Conservation (phyloP, 2,329 filamentous ascomycete species). For the Myotisia sp. region DNA sequence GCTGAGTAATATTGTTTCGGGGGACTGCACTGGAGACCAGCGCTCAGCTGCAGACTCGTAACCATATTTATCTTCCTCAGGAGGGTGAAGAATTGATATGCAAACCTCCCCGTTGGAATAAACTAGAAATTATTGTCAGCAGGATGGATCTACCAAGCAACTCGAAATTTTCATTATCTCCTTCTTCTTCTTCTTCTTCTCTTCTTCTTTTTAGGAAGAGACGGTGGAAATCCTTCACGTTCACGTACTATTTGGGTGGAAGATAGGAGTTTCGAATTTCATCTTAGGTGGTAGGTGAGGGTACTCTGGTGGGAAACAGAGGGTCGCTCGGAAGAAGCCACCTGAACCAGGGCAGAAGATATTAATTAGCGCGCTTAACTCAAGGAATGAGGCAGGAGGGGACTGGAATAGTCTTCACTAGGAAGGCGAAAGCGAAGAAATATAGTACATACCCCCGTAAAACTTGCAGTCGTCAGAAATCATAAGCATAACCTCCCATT, state of each 20-base stretch:
- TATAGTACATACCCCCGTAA: slow-evolving; percentile 58
- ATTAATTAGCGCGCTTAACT: no score
- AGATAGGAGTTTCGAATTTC: slow-evolving; percentile 72
- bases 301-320: slow-evolving; percentile 74
- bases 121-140: slow-evolving; percentile 33
- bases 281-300: slow-evolving; percentile 78
- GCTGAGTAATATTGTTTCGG: slow-evolving; percentile 82
- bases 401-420: no score
- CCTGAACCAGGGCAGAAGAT: no score
- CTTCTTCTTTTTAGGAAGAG: no score
- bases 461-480: slow-evolving; percentile 86
- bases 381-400: no score
- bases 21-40: slow-evolving; percentile 89
- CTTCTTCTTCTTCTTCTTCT: no score
- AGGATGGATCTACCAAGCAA: no score
- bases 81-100: slow-evolving; percentile 92
- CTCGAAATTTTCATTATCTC: no score
- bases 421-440: no score
- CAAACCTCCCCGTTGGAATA: slow-evolving; percentile 79
- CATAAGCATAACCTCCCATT: slow-evolving; percentile 99
- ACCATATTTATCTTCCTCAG: slow-evolving; percentile 83
- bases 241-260: slow-evolving; percentile 70
- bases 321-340: slow-evolving; percentile 76
- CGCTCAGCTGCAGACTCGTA: slow-evolving; percentile 84
- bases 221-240: neutral